These are phyloP conservation scores for Emydomyces testavorans DNA, from an alignment of 2,329 filamentous ascomycete genomes.

Conservation along the genomic window DNA sequence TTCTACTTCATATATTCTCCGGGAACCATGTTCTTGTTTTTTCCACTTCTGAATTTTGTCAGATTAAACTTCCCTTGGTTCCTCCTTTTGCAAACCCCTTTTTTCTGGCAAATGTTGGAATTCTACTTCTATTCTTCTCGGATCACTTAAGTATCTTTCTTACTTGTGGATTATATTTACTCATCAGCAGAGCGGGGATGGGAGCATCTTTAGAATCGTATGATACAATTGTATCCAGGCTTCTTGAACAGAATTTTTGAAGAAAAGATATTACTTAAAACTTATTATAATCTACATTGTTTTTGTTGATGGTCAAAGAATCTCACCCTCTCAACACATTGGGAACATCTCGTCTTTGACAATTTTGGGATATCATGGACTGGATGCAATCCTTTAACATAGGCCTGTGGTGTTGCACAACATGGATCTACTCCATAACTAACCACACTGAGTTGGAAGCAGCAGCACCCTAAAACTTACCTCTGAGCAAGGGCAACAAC, in stretches of 20 bases:
- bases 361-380: too few relatives aligned
- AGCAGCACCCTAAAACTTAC: too few relatives aligned
- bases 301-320: too few relatives aligned
- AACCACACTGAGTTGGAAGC: too few relatives aligned
- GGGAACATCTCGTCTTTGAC: too few relatives aligned
- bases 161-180: neutral
- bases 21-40: neutral
- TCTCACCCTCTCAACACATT: too few relatives aligned
- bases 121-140: neutral
- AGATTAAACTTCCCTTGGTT: neutral
- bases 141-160: neutral
- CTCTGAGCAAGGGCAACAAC: too few relatives aligned
- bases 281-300: too few relatives aligned
- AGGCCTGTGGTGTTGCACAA: too few relatives aligned
- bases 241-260: neutral
- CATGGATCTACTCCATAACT: too few relatives aligned
- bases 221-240: neutral
- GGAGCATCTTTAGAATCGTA: slow-evolving; percentile 1
- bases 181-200: slow-evolving; percentile 8
- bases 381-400: too few relatives aligned
- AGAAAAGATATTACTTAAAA: neutral
- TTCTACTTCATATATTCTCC: neutral
- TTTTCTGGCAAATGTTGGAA: neutral
- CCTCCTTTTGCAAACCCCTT: neutral
- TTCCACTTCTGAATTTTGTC: neutral